Conservation (phyloP, 2,329 filamentous ascomycete genomes). For the Hypomyces perniciosus region DNA sequence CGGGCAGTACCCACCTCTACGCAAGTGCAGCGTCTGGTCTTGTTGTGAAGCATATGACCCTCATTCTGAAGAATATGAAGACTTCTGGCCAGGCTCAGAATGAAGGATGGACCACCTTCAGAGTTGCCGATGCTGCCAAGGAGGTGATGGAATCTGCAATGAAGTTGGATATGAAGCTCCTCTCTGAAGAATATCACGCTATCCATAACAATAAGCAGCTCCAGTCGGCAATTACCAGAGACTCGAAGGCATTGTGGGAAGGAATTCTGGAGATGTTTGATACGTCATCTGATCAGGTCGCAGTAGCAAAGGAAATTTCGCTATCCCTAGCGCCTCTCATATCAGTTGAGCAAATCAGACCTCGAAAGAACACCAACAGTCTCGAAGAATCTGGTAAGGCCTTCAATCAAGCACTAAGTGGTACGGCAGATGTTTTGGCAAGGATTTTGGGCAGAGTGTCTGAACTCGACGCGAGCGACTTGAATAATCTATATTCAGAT, state of each 20-base stretch:
- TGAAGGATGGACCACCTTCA: constrained; percentile 35
- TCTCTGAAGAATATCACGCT: constrained; percentile 43
- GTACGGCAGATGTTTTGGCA: constrained; percentile 54
- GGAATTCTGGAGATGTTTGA: constrained; percentile 65
- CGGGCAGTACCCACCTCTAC: constrained; percentile 52
- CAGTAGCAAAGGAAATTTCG: constrained; percentile 69
- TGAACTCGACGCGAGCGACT: constrained; percentile 64
- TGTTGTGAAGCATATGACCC: constrained; percentile 54
- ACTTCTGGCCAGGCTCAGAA: constrained; percentile 15
- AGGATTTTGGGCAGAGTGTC: constrained; percentile 72
- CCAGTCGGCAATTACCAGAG: constrained; percentile 60
- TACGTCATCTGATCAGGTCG: constrained; percentile 62
- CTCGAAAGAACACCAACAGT: constrained; percentile 41
- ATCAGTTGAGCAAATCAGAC: constrained; percentile 67
- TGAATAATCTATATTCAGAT: constrained; percentile 64
- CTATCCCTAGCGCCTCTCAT: constrained; percentile 64
- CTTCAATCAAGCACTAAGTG: constrained; percentile 69
- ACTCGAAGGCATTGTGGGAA: constrained; percentile 48
- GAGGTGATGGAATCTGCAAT: constrained; percentile 48
- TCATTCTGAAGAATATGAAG: constrained; percentile 43
- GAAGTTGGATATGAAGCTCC: constrained; percentile 39
- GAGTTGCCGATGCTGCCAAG: constrained; percentile 39
- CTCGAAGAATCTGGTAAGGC: constrained; percentile 41
- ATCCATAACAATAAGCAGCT: constrained; percentile 56
- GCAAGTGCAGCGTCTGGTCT: constrained; percentile 61